Base-by-base conservation (phyloP, 73 alveolate species). In the Effrenium voratum region DNA sequence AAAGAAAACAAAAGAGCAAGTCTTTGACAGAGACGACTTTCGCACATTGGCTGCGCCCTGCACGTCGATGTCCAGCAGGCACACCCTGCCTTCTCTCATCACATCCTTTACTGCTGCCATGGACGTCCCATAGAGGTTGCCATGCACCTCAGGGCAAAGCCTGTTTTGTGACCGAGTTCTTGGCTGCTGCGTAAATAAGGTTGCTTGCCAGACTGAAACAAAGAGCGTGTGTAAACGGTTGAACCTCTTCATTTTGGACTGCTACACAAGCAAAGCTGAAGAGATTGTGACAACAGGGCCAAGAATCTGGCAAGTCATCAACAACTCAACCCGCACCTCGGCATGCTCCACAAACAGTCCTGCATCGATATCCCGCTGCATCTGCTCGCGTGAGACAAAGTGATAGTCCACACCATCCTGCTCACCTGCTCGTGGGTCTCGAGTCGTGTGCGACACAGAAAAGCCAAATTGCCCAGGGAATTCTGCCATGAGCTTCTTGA, bases 21-120 rank as follows among this genome's bases (percentile, higher is more conserved):
- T 93, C 34, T 99, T 98, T 30, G 93, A 98, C 82, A 95, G 49
- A 12, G 83, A 10, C 1, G 84, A 60, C 59, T 22, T 57, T 22
- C 93, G 40, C 57, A 84, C 93, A 30, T 77, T 52, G 36, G 50
- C 93, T 36, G 93, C 99, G 10, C 99, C 99, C 85, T 99, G 99
- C 32, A 99, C 99, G 99, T 99, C 99, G 84, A 99, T 99, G 68
- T 99, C 99, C 55, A 99, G 99, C 68, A 99, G 52, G 36, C 99
- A 99, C 81, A 99, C 99, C 98, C 99, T 99, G 72, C 99, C 99
- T 70, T 93, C 77, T 36, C 93, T 93, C 50, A 83, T 90, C 57
- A 99, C 94, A 50, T 99, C 99, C 43, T 97, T 97, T 63, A 99
- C 99, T 50, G 99, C 99, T 46, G 97, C 79, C 47, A 99, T 94